Base-by-base conservation (phyloP, 257 asterid species). In the Rehmannia glutinosa region DNA sequence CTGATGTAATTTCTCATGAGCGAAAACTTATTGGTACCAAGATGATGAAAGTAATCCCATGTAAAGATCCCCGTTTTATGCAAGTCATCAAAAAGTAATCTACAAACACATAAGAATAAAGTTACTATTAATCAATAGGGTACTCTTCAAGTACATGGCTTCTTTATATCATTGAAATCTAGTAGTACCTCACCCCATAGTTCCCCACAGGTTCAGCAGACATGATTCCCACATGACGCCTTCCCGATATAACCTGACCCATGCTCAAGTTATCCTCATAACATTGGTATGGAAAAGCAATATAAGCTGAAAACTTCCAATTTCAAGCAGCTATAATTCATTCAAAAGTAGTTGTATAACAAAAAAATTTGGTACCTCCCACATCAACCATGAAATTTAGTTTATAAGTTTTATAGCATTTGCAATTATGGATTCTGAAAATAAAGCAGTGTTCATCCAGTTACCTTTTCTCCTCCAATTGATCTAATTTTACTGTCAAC, bases 171-270 rank as follows among this genome's bases (percentile, higher is more conserved):
- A 43, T 47, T 12, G 72, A 52, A 68, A 3, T 42, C 52, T 15
- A 60, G 11, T 80, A 92, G 13, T 80, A 90, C 98, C 98, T 93
- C 74, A 90, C 87, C 70, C 99, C 95, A 51, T 93, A 93, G 83
- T 90, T 92, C 42, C 97, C 97, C 39, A 93, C 71, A 42, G 96
- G 92, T 72, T 90, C 91, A 10, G 96, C 92, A 12, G 95, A 87
- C 91, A 80, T 82, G 81, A 93, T 87, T 8, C 98, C 95, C 16
- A 81, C 91, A 42, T 84, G 74, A 59, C 95, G 86, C 80, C 98
- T 75, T 68, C 97, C 98, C 8, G 62, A 83, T 74, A 93, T 85
- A 75, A 88, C 98, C 98, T 87, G 75, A n/a, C n/a, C 62, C 43
- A 71, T 23, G 47, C 55, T 38, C 59, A 24, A 67, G 61, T 77